Evolutionary conservation across 805 yeast species (phyloP), one percentile per base, ranked within the genome.

Genomic region (Yamadazyma paraphyllophila): DNA sequence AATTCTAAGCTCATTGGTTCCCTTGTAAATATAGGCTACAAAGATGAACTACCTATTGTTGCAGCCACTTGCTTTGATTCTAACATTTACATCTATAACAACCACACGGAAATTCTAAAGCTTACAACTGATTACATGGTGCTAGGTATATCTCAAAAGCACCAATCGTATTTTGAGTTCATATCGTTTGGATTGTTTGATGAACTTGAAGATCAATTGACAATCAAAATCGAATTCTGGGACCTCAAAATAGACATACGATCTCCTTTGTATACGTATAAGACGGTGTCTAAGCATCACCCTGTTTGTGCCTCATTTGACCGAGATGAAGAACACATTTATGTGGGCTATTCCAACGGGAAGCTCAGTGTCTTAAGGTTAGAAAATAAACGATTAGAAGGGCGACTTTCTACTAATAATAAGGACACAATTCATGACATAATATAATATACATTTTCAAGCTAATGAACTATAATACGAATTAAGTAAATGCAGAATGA

Each of bases 161-260:
- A 63, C 9, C 39, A 42, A 12, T 27, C 50, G 12, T 43, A 46
- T 10, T 50, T 48, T 17, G 69, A 65, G 41, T 62, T 67, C 45
- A 53, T 60, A 3, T 58, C 65, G 1, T 47, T 60, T 41, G 66
- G 67, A 0, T 38, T 54, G 1, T 49, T 44, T 37, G 41, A 47
- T 42, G 48, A 48, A 25, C 29, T 42, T 2, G 26, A 24, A 15
- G 36, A 41, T 13, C 32, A 12, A 27, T 16, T 36, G 17, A 36
- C 44, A 2, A 47, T 60, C 3, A 43, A 54, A 2, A 43, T 67
- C 4, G 61, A 63, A 30, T 56, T 61, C 25, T 67, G 73, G 73
- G 67, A 66, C 46, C 47, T 67, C 29, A 34, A 30, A 24, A 25
- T 16, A 10, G 31, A 41, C 27, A 30, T 44, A 20, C 13, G 46